Base-by-base conservation (phyloP, 805 yeast genomes). In the Metschnikowia cubensis region DNA sequence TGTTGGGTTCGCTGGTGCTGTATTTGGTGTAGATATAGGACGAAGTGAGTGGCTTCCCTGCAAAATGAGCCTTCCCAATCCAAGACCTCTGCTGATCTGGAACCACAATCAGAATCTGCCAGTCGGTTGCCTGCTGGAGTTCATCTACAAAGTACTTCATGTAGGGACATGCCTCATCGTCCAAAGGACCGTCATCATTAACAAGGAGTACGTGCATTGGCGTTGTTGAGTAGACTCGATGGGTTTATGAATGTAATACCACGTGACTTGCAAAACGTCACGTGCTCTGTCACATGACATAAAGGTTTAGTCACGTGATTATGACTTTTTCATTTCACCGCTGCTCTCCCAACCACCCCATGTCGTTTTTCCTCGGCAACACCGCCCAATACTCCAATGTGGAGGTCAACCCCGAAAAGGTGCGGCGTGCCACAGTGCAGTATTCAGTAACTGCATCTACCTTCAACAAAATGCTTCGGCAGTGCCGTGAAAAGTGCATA, bases 41-140 rank as follows among this genome's bases (percentile, higher is more conserved):
- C 1, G 86, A 80, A 2, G 80, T 69, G 37, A 86, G 71, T 25
- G 81, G 77, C 54, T 79, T 77, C 6, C 89, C 92, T 0, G 95
- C 95, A 61, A 94, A 83, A 71, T 91, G 97, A 5, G 99, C 98
- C 66, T 94, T 94, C 35, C 97, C 97, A 50, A 90, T 92, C 99
- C 99, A 94, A 13, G 97, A 91, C 59, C 94, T 74, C 59, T 81
- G 84, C 50, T 89, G 96, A 47, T 83, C 79, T 11, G 99, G 99
- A 2, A 94, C 85, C 25, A 85, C 90, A 18, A 91, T 83, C 21
- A 90, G 82, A 32, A 91, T 68, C 25, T 86, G 81, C 98, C 98
- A 92, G 63, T 88, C 82, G 5, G 97, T 88, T 47, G 72, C 59
- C 38, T 73, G 64, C 41, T 65, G 63, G 42, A 91, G 74, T 43